Base-by-base conservation (phyloP, 1,284 basidiomycete genomes). In the Uromyces viciae-fabae region DNA sequence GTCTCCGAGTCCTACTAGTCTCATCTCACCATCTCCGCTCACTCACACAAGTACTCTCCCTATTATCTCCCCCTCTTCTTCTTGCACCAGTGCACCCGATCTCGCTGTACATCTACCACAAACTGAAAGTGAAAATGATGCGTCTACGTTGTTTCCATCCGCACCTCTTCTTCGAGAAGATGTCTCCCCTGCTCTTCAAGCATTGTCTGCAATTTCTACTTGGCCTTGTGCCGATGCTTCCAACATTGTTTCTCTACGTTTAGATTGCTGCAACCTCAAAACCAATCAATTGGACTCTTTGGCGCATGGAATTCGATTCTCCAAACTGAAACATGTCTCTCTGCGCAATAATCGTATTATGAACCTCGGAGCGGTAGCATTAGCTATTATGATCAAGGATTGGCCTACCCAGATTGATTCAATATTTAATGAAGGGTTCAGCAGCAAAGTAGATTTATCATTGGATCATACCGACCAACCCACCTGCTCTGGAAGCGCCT, bases 341-440 rank as follows among this genome's bases (percentile, higher is more conserved):
- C 87, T 97, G 17, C 90, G 94, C 36, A 89, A 93, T 75, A 96
- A 97, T 86, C 90, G 90, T 73, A 96, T 97, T 83, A 90, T 89
- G 52, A 89, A 91, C 0, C 90, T 91, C 0, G 93, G 94, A 31
- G 94, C 92, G 0, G 94, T 97, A 2, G 92, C 94, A 0, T 88
- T 98, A n/a, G 94, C 94, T 0, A 89, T 96, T 73, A 95, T 97
- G 93, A 94, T 97, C 82, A 91, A 93, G 80, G 95, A 98, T 86
- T 97, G 96, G 85, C 93, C 93, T 3, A 93, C 95, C 83, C 88
- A 90, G 68, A 88, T 91, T 66, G 72, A 64, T 46, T 40, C 73
- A 25, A 79, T 54, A 9, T 69, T 77, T 17, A 81, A 68, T 17
- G 56, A 77, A 19, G 75, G 15, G 60, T 19, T 79, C 40, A 22